These are phyloP conservation scores for Mycena filopes DNA, from an alignment of 768 basidiomycete species.

Conservation along the genomic window DNA sequence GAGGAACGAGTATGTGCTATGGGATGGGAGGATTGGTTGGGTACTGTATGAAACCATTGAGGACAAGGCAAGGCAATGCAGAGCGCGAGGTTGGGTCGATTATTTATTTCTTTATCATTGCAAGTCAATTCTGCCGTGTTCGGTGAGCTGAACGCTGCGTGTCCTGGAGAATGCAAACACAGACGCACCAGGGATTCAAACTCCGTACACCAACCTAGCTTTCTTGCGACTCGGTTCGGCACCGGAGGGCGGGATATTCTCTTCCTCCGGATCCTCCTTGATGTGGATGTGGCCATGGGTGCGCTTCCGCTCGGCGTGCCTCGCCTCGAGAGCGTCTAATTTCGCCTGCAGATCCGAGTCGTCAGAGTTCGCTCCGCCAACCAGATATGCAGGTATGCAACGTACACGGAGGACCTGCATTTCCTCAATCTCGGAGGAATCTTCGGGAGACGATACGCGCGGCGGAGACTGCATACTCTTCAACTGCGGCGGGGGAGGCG, in stretches of 20 bases:
- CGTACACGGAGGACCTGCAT: slow-evolving; percentile 16
- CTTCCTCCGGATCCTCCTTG: slow-evolving; percentile 24
- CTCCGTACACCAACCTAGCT: too few relatives aligned
- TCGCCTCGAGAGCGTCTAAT: slow-evolving; percentile 15
- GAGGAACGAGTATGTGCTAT: too few relatives aligned
- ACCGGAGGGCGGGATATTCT: slow-evolving; percentile 11
- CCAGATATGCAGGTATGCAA: not conserved
- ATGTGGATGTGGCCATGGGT: not conserved
- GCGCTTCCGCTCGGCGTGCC: slow-evolving; percentile 3
- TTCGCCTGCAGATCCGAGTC: slow-evolving; percentile 7
- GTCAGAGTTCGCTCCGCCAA: not conserved
- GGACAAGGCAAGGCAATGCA: too few relatives aligned
- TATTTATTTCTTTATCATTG: too few relatives aligned
- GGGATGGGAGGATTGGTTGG: too few relatives aligned
- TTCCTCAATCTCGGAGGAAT: slow-evolving; percentile 11
- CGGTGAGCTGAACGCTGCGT: too few relatives aligned
- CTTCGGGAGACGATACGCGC: not conserved
- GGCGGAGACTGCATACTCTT: slow-evolving; percentile 7
- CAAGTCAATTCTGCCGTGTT: too few relatives aligned
- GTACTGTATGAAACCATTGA: too few relatives aligned
- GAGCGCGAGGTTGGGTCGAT: too few relatives aligned
- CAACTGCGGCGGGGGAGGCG: slow-evolving; percentile 13
- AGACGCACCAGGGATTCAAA: too few relatives aligned
- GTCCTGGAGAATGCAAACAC: too few relatives aligned
- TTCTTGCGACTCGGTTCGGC: slow-evolving; percentile 6